Base-by-base conservation (phyloP, 176 grass and related monocot species). In the Oropetium thomaeum region DNA sequence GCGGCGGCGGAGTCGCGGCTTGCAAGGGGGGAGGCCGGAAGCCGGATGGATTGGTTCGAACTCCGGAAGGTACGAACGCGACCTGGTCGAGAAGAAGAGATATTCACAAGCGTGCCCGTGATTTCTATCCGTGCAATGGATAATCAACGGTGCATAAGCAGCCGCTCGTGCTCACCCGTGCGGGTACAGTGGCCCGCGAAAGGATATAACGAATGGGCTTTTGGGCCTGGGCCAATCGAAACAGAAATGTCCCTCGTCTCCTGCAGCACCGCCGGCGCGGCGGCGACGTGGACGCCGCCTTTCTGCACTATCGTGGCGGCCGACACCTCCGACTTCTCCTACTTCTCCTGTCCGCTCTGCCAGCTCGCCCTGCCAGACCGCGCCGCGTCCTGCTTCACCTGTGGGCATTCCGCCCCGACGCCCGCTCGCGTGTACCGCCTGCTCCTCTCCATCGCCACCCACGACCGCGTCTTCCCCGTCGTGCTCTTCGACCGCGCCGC, bases 401-500 rank as follows among this genome's bases (percentile, higher is more conserved):
- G 45, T 17, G 45, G 45, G 4, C 45, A 49, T 4, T 49, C 43
- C 14, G 43, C 43, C 14, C 14, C 14, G 43, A 4, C 45, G 45
- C 45, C 45, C 68, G 51, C 52, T 30, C 85, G 64, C 45, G 71
- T 92, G 54, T 97, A 90, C 77, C 83, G 85, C 8, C 73, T 97
- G 66, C 83, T 84, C 80, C 67, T 85, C 23, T 97, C 93, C 70
- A 61, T 93, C 17, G 90, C 87, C 39, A 90, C 93, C 30, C 83
- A 28, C 37, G 90, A 97, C 68, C 83, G 78, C 79, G 76, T 97
- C 20, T 13, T 82, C 17, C 76, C 67, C 61, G 87, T 90, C 12
- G 69, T 93, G 17, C 82, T 83, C 68, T 97, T 97, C 68, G 90
- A 97, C 77, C 58, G 88, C 69, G 85, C 79, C 11, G 85, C 93